These are phyloP conservation scores for Metschnikowia sp. DNA, from an alignment of 805 yeast genomes.

Conservation along the genomic window DNA sequence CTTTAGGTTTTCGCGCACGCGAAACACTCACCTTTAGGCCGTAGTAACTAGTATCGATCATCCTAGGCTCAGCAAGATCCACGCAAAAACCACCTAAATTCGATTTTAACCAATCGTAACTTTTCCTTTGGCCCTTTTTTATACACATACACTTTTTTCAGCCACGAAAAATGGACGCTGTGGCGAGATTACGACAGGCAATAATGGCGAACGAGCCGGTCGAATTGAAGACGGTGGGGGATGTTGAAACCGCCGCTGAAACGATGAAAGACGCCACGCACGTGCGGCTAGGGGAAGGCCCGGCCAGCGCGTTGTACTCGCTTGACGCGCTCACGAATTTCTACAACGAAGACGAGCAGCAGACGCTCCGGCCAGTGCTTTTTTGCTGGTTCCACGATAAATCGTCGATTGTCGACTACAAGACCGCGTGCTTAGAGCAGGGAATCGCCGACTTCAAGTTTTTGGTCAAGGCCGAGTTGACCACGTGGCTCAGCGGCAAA, in stretches of 20 bases:
- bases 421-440: conserved; percentile 63
- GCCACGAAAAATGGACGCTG: conserved; percentile 15
- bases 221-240: conserved; percentile 17
- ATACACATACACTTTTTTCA: background rate
- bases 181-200: conserved; percentile 27
- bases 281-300: conserved; percentile 26
- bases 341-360: conserved; percentile 45
- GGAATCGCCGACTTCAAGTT: conserved; percentile 72
- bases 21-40: too few relatives aligned
- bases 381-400: conserved; percentile 80
- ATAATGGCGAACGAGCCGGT: conserved; percentile 24
- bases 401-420: conserved; percentile 75
- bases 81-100: background rate
- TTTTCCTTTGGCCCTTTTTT: background rate
- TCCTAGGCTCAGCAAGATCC: background rate
- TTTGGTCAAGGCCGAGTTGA: conserved; percentile 78
- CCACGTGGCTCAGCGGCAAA: conserved; percentile 76
- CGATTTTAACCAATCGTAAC: background rate
- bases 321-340: conserved; percentile 54
- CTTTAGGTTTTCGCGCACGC: too few relatives aligned
- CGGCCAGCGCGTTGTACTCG: conserved; percentile 16
- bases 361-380: conserved; percentile 56
- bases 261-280: conserved; percentile 34
- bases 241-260: conserved; percentile 14
- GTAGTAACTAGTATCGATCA: too few relatives aligned